Percentiles rank a stretch among this genome's conserved stretches.
phyloP scores from a whole-genome alignment of 306 rosid species.

The Arachis hypogaea region DNA sequence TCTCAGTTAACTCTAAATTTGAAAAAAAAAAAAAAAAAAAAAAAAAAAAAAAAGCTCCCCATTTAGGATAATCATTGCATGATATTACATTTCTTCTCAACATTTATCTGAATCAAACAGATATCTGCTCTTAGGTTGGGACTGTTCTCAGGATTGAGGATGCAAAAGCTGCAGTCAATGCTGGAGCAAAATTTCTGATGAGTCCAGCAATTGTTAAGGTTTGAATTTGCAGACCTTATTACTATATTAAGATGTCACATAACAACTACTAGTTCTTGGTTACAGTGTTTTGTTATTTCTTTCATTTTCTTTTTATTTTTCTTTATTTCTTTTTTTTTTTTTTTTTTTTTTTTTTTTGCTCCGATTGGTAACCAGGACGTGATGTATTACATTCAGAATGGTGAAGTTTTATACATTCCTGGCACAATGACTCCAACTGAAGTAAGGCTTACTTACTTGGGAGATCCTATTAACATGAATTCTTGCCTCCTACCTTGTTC shows the following conservation, averaged over 20 bases:
- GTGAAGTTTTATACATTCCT: conserved; percentile 77
- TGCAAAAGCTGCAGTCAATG: conserved; percentile 65
- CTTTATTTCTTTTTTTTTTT: no score
- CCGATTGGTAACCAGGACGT: conserved; percentile 58
- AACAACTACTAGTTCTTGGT: not conserved
- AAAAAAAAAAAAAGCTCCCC: not conserved
- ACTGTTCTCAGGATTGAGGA: conserved; percentile 81
- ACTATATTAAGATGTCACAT: conserved; percentile 9
- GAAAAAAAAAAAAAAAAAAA: no score
- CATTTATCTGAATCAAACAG: conserved; percentile 35
- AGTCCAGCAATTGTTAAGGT: conserved; percentile 87
- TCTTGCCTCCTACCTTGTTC: conserved; percentile 16
- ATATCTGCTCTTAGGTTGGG: conserved; percentile 70
- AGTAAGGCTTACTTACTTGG: conserved; percentile 53
- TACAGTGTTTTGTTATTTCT: conserved; percentile 2
- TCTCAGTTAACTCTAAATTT: not conserved
- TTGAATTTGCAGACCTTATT: conserved; percentile 35
- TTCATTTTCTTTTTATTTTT: not conserved
- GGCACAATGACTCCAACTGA: conserved; percentile 97
- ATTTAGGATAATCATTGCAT: conserved; percentile 3
- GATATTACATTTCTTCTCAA: conserved; percentile 31
- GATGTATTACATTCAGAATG: conserved; percentile 47
- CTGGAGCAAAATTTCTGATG: conserved; percentile 95
- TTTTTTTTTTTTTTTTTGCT: conserved; percentile 14
- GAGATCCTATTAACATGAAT: conserved; percentile 4